Percentiles rank a stretch among this genome's conserved stretches.
phyloP scores from a whole-genome alignment of 177 flowering plant species.

The Tripterygium wilfordii region DNA sequence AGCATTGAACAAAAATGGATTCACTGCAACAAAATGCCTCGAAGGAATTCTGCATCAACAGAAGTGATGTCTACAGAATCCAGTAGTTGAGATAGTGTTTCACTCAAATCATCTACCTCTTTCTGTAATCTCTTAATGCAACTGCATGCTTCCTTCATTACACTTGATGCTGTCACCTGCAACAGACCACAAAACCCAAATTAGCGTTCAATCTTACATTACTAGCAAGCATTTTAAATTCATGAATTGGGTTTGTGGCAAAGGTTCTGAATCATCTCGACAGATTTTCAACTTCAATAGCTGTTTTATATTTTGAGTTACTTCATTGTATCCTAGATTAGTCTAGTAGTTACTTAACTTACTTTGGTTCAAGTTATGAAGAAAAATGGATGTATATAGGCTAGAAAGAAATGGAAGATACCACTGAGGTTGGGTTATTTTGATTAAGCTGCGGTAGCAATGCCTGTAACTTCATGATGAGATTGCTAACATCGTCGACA shows the following conservation, averaged over 20 bases:
- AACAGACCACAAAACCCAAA: neutral
- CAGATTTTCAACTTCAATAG: too few relatives aligned
- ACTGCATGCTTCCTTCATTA: neutral
- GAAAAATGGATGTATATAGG: too few relatives aligned
- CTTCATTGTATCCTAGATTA: too few relatives aligned
- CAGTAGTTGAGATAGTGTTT: neutral
- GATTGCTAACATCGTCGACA: neutral
- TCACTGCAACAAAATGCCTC: too few relatives aligned
- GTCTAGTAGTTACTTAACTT: too few relatives aligned
- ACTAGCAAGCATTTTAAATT: neutral
- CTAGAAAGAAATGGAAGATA: too few relatives aligned
- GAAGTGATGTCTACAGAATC: neutral
- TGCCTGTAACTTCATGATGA: neutral
- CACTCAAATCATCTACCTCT: neutral
- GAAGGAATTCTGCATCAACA: neutral
- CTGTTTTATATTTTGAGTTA: too few relatives aligned
- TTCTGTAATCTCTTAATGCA: neutral
- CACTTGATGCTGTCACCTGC: conserved; percentile 1
- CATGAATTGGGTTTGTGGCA: too few relatives aligned
- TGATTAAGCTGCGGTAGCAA: neutral
- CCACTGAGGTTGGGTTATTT: neutral
- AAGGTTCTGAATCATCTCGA: too few relatives aligned
- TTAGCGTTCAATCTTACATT: neutral
- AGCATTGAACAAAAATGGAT: too few relatives aligned
- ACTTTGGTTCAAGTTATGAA: neutral